phyloP scores from a whole-genome alignment of 495 filamentous ascomycete genomes.

The Staphylotrichum tortipilum region DNA sequence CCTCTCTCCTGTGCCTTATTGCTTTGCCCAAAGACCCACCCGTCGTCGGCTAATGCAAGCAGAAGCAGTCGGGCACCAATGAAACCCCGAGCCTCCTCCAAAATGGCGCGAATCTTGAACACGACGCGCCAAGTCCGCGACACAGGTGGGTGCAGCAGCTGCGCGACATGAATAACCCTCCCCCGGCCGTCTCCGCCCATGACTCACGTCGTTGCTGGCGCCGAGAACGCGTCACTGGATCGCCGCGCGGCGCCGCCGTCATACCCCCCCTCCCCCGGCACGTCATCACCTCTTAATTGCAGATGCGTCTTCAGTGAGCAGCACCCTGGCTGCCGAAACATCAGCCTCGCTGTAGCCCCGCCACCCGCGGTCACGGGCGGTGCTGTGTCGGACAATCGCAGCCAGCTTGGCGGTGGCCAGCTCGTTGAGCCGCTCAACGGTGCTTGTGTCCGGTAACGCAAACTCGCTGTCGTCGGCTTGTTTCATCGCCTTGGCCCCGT shows the following conservation, averaged over 20 bases:
- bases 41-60: slow-evolving; percentile 19
- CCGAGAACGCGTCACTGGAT: slow-evolving; percentile 22
- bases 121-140: neutral
- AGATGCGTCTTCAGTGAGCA: slow-evolving; percentile 46
- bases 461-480: slow-evolving; percentile 33
- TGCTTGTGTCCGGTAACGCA: slow-evolving; percentile 38
- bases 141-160: neutral
- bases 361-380: slow-evolving; percentile 55
- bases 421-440: slow-evolving; percentile 59
- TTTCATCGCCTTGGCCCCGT: slow-evolving; percentile 24
- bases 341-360: slow-evolving; percentile 65
- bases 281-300: slow-evolving; percentile 27
- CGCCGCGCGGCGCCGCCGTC: slow-evolving; percentile 11
- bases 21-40: slow-evolving; percentile 31
- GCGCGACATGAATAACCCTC: neutral
- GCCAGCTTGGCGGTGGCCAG: slow-evolving; percentile 64
- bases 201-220: slow-evolving; percentile 21
- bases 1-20: slow-evolving; percentile 16
- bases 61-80: slow-evolving; percentile 17
- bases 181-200: slow-evolving; percentile 9
- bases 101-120: neutral
- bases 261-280: neutral
- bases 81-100: neutral
- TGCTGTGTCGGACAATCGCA: slow-evolving; percentile 60
- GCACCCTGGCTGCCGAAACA: slow-evolving; percentile 64